Evolutionary conservation across 164 flowering plant genomes (phyloP), one percentile per base, ranked within the genome.

Genomic region (Brasenia schreberi): DNA sequence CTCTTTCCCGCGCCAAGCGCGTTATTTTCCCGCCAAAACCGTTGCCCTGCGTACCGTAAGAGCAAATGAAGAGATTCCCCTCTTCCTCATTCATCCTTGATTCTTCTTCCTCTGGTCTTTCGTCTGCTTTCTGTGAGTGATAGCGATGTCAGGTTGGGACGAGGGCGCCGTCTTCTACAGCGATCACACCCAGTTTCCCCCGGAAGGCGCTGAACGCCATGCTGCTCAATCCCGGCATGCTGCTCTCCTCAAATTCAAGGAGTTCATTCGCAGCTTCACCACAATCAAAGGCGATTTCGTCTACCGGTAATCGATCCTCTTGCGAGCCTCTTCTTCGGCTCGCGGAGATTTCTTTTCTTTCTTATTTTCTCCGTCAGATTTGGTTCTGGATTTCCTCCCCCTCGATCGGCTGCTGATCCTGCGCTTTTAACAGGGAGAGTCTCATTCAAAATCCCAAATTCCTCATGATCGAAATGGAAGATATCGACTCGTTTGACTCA

Each of bases 111-210:
- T 23, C 27, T 23, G 27, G 27, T 23, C 27, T 23, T 23, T 23
- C 27, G 27, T 23, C 1, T 23, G 27, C 27, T 23, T 0, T 23
- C 27, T 23, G 27, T 23, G 27, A 23, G 27, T 23, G 27, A 23
- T 23, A 23, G 2, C 27, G 27, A 94, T 95, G 99, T 91, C 99
- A 6, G 99, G 99, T 3, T 89, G 97, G 97, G 99, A 95, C 65
- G 99, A 95, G 74, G 99, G 99, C 65, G 86, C 82, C 5, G 86
- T 95, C 3, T 92, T 75, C 79, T 95, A 91, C 87, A 95, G 99
- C 81, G 94, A 91, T 71, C 97, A 95, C 66, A 92, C 99, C 16
- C 97, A 91, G 82, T 92, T 92, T 65, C 94, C 91, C 10, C 85
- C 77, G 16, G 88, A 77, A n/a, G 79, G 72, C 62, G 81, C 73